Evolutionary conservation across 2,329 filamentous ascomycete species (phyloP).

Genomic region (Dothidotthia symphoricarpi): DNA sequence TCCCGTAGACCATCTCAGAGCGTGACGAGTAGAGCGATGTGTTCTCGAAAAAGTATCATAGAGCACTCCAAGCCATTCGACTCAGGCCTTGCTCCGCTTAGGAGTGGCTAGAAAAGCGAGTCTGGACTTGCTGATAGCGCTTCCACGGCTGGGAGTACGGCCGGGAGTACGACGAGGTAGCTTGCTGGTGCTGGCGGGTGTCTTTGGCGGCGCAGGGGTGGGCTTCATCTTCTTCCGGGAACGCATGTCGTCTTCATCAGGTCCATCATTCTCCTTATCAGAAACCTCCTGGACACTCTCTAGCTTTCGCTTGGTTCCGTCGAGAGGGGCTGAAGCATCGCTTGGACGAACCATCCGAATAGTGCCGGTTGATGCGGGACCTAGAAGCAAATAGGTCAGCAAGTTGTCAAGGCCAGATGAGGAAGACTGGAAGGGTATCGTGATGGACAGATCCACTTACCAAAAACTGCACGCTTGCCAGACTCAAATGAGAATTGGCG

Average conservation of each 20-base stretch:
- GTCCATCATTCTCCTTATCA: slow-evolving; percentile 47
- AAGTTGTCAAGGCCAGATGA: neutral
- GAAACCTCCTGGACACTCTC: slow-evolving; percentile 37
- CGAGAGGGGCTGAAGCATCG: slow-evolving; percentile 34
- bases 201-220: slow-evolving; percentile 27
- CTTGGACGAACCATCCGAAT: slow-evolving; percentile 49
- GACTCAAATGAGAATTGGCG: slow-evolving; percentile 52
- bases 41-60: too few species aligned
- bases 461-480: slow-evolving; percentile 46
- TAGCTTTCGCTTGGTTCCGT: slow-evolving; percentile 49
- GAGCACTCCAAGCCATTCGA: neutral
- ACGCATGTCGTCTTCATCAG: slow-evolving; percentile 28
- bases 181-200: slow-evolving; percentile 30
- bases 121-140: slow-evolving; percentile 39
- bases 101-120: slow-evolving; percentile 42
- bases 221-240: slow-evolving; percentile 37
- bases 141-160: slow-evolving; percentile 28
- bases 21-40: neutral
- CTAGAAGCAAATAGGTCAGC: slow-evolving; percentile 10
- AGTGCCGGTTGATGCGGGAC: slow-evolving; percentile 37
- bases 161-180: slow-evolving; percentile 26
- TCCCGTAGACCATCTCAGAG: neutral
- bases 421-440: neutral
- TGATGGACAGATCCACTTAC: slow-evolving; percentile 3
- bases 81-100: slow-evolving; percentile 35